Conservation (phyloP, 805 yeast genomes). For the Nakazawaea ishiwadae region DNA sequence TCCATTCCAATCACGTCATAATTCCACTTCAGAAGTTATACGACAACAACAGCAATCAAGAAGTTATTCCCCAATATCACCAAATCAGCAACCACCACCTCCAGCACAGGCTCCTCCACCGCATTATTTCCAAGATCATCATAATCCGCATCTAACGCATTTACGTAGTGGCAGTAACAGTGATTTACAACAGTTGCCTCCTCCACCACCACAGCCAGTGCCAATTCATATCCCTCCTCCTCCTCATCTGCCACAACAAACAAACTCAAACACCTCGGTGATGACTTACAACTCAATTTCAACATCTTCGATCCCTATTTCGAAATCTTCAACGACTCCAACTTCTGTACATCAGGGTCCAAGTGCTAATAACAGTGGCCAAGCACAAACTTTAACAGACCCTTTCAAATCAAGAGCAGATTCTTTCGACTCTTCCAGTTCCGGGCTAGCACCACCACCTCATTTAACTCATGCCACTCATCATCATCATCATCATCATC, state of each 20-base stretch:
- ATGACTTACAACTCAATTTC: not conserved
- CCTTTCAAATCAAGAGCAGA: not conserved
- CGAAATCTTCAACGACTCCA: constrained; percentile 7
- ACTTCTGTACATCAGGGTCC: not conserved
- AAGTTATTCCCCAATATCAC: constrained; percentile 8
- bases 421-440: too few species aligned
- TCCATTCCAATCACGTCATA: constrained; percentile 10
- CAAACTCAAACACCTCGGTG: not conserved
- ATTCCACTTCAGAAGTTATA: constrained; percentile 9
- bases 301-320: constrained; percentile 7
- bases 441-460: not conserved
- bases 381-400: not conserved
- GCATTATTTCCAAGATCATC: constrained; percentile 15
- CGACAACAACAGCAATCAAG: constrained; percentile 11
- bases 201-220: too few species aligned
- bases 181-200: too few species aligned
- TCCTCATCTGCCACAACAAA: constrained; percentile 15
- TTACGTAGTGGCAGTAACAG: too few species aligned
- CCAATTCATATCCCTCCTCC: constrained; percentile 15
- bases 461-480: not conserved
- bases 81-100: constrained; percentile 11
- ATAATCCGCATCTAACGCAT: too few species aligned
- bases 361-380: not conserved
- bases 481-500: constrained; percentile 3
- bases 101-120: constrained; percentile 10